Evolutionary conservation across 2,329 filamentous ascomycete genomes (phyloP).

Genomic region (Paraconiothyrium sp.): DNA sequence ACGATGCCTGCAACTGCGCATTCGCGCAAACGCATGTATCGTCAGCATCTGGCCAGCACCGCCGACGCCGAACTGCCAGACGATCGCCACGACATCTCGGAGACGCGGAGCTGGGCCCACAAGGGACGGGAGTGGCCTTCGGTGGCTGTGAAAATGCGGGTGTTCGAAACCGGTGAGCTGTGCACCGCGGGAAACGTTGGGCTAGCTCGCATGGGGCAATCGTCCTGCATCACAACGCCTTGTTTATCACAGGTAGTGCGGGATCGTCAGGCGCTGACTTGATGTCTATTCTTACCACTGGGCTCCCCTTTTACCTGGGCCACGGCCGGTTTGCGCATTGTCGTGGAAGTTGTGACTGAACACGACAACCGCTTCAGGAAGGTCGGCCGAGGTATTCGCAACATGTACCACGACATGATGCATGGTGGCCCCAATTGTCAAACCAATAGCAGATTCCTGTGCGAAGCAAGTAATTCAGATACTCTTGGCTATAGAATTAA

Average conservation of each 20-base stretch:
- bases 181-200: slow-evolving; percentile 9
- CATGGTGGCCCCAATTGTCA: no score
- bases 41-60: slow-evolving; percentile 14
- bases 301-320: neutral
- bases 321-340: slow-evolving; percentile 1
- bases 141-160: slow-evolving; percentile 13
- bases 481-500: no score
- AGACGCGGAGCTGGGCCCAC: slow-evolving; percentile 16
- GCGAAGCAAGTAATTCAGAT: no score
- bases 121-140: slow-evolving; percentile 14
- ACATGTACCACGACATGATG: neutral
- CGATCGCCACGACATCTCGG: slow-evolving; percentile 19
- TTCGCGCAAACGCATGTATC: slow-evolving; percentile 18
- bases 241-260: slow-evolving; percentile 1
- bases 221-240: neutral
- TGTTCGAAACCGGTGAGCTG: slow-evolving; percentile 15
- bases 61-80: slow-evolving; percentile 4
- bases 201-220: slow-evolving; percentile 4
- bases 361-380: neutral
- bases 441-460: no score
- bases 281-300: neutral
- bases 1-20: slow-evolving; percentile 18
- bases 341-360: neutral
- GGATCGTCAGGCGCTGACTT: neutral
- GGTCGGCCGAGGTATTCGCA: neutral